phyloP scores from a whole-genome alignment of 306 rosid species.

The Senna tora region DNA sequence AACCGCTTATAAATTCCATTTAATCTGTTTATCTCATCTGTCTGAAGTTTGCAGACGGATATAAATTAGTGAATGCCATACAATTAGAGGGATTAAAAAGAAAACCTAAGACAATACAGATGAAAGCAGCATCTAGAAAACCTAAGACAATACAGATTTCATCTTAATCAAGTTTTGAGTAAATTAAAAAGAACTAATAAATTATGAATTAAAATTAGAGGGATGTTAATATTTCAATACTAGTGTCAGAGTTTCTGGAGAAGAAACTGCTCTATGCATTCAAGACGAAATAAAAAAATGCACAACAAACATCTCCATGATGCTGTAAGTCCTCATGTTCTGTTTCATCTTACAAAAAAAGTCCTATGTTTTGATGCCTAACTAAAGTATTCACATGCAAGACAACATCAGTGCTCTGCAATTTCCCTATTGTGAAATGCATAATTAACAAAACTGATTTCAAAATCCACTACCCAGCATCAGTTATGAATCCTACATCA shows the following conservation, averaged over 20 bases:
- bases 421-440: background rate
- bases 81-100: constrained; percentile 26
- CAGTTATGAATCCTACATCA: background rate
- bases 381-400: background rate
- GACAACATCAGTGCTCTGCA: background rate
- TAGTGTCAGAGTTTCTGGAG: background rate
- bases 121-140: constrained; percentile 17
- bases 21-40: constrained; percentile 84
- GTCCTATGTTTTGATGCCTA: background rate
- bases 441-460: background rate
- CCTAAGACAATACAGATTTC: constrained; percentile 15
- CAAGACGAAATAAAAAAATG: background rate
- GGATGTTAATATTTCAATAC: background rate
- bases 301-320: background rate
- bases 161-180: background rate
- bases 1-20: constrained; percentile 94
- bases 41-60: constrained; percentile 55
- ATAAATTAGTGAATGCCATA: background rate
- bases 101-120: constrained; percentile 27
- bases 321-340: constrained; percentile 1
- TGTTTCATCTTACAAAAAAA: no score
- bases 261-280: background rate
- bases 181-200: background rate
- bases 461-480: background rate
- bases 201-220: background rate